Evolutionary conservation across 768 basidiomycete species (phyloP).

Genomic region (Panellus pusillus): DNA sequence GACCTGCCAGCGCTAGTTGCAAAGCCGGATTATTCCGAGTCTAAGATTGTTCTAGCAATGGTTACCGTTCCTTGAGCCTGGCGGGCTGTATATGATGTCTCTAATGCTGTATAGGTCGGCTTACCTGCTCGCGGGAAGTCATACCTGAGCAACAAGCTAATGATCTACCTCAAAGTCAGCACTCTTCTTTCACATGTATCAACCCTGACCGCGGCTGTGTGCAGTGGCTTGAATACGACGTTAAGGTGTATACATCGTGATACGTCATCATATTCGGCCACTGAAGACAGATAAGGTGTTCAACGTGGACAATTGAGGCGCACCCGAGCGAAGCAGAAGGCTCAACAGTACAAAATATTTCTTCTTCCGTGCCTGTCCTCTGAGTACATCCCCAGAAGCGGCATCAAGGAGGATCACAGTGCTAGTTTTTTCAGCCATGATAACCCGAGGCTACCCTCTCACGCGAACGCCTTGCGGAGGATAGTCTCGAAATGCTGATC

Average conservation of each 20-base stretch:
- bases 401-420: slow-evolving; percentile 88
- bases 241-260: slow-evolving; percentile 55
- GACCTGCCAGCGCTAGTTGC: slow-evolving; percentile 53
- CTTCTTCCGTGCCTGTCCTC: slow-evolving; percentile 2
- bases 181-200: background rate
- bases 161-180: slow-evolving; percentile 88
- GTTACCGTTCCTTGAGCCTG: slow-evolving; percentile 38
- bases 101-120: slow-evolving; percentile 66
- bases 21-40: slow-evolving; percentile 97
- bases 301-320: slow-evolving; percentile 95
- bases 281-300: slow-evolving; percentile 66
- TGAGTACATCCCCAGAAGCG: slow-evolving; percentile 48
- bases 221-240: slow-evolving; percentile 98
- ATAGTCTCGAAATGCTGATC: slow-evolving; percentile 93
- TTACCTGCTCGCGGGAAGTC: slow-evolving; percentile 98
- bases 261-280: background rate
- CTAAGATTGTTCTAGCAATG: slow-evolving; percentile 98
- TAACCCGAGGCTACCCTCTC: slow-evolving; percentile 74
- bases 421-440: slow-evolving; percentile 87
- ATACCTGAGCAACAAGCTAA: slow-evolving; percentile 96
- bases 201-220: slow-evolving; percentile 12
- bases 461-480: slow-evolving; percentile 83
- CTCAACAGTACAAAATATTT: slow-evolving; percentile 56
- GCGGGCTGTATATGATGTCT: background rate
- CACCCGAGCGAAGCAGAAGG: slow-evolving; percentile 78